phyloP scores from a whole-genome alignment of 306 rosid genomes.

The Prunus mume region DNA sequence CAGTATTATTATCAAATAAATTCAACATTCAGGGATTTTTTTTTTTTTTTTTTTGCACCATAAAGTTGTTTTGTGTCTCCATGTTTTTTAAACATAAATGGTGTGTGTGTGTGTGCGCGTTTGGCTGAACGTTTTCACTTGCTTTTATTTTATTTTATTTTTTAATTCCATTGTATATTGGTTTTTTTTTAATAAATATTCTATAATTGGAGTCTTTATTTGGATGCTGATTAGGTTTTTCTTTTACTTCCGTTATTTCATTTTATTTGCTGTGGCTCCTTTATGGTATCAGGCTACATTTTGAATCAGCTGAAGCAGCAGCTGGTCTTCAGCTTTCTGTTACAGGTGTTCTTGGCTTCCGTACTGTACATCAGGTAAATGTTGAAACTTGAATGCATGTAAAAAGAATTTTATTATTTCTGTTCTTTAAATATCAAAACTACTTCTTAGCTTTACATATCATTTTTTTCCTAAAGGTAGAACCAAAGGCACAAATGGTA shows the following conservation, averaged over 20 bases:
- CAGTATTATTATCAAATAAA: not conserved
- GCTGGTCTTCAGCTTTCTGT: constrained; percentile 86
- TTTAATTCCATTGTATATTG: not conserved
- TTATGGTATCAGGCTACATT: constrained; percentile 57
- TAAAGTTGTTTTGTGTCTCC: not conserved
- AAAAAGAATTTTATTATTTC: constrained; percentile 5
- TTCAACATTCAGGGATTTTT: not conserved
- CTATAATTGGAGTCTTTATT: not conserved
- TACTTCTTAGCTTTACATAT: constrained; percentile 19
- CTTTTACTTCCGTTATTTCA: constrained; percentile 3
- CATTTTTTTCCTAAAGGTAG: constrained; percentile 49
- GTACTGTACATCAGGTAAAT: constrained; percentile 83
- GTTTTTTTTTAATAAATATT: no score
- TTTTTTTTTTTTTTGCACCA: not conserved
- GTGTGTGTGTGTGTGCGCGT: not conserved
- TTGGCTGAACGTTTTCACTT: not conserved
- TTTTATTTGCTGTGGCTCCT: constrained; percentile 27
- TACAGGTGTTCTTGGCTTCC: constrained; percentile 92
- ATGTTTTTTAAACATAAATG: not conserved
- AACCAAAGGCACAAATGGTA: constrained; percentile 93
- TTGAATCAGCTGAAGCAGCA: constrained; percentile 78
- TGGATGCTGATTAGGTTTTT: not conserved
- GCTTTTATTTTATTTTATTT: not conserved
- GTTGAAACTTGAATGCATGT: not conserved
- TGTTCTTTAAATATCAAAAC: not conserved